These are phyloP conservation scores for Trichophyton rubrum DNA, from an alignment of 2,329 filamentous ascomycete genomes.

Conservation along the genomic window DNA sequence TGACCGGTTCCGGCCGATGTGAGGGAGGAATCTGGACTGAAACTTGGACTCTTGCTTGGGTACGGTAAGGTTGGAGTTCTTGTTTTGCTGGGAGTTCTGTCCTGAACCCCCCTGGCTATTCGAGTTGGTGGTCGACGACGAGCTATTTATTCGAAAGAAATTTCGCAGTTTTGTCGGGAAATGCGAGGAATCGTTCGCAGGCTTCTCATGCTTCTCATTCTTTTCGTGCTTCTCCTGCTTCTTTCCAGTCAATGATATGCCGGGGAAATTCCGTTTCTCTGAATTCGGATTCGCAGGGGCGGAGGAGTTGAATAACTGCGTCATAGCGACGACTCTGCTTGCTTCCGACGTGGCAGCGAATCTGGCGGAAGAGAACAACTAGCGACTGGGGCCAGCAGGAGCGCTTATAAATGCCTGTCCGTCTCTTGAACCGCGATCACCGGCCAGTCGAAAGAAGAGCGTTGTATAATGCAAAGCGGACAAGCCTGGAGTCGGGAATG, in stretches of 20 bases:
- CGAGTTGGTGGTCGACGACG: slow-evolving; percentile 27
- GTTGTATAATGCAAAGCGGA: slow-evolving; percentile 11
- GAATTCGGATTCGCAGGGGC: slow-evolving; percentile 28
- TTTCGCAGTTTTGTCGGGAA: slow-evolving; percentile 55
- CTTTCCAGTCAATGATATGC: slow-evolving; percentile 34
- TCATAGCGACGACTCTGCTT: slow-evolving; percentile 22
- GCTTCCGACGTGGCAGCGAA: slow-evolving; percentile 2
- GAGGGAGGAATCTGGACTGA: slow-evolving; percentile 78
- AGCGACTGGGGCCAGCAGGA: neutral
- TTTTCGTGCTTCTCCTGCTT: slow-evolving; percentile 16
- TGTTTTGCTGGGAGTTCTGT: slow-evolving; percentile 28
- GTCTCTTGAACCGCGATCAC: neutral
- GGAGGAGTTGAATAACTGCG: slow-evolving; percentile 30
- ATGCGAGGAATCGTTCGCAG: slow-evolving; percentile 37
- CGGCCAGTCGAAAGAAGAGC: slow-evolving; percentile 9
- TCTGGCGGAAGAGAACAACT: neutral
- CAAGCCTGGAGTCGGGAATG: neutral
- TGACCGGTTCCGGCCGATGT: slow-evolving; percentile 75
- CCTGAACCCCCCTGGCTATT: slow-evolving; percentile 16
- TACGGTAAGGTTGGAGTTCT: slow-evolving; percentile 31
- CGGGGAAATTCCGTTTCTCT: slow-evolving; percentile 37
- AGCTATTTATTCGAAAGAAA: slow-evolving; percentile 52
- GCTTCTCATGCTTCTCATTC: slow-evolving; percentile 10
- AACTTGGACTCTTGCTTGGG: slow-evolving; percentile 51
- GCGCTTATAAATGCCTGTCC: neutral